A percentile compares a stretch with the other conserved stretches of the same genome.
phyloP scores from a whole-genome alignment of 2,329 filamentous ascomycete species.

The Geoglossum cookeanum region DNA sequence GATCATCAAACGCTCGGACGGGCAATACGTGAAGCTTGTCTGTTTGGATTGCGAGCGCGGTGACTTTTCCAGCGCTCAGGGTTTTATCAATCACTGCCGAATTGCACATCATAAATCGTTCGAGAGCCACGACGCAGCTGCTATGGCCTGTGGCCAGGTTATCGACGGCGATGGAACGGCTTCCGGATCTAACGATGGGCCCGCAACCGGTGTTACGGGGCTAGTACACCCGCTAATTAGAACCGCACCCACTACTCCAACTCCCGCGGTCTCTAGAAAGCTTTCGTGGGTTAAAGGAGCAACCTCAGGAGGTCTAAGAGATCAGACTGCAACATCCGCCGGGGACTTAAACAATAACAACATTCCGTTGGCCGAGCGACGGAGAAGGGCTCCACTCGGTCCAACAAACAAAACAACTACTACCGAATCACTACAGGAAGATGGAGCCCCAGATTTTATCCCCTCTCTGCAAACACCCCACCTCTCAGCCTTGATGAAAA shows the following conservation, averaged over 20 bases:
- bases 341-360: background rate
- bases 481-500: slow-evolving; percentile 45
- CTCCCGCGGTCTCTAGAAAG: slow-evolving; percentile 8
- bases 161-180: slow-evolving; percentile 48
- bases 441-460: slow-evolving; percentile 23
- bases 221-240: slow-evolving; percentile 44
- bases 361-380: background rate
- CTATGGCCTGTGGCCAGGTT: slow-evolving; percentile 66
- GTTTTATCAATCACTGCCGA: slow-evolving; percentile 98
- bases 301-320: slow-evolving; percentile 7
- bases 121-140: slow-evolving; percentile 90
- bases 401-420: background rate
- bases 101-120: slow-evolving; percentile 88
- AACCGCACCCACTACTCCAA: slow-evolving; percentile 32
- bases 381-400: background rate
- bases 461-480: slow-evolving; percentile 42
- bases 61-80: slow-evolving; percentile 90
- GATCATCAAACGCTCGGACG: slow-evolving; percentile 69
- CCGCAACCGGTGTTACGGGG: slow-evolving; percentile 22
- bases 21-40: slow-evolving; percentile 71
- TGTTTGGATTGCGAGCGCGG: slow-evolving; percentile 76
- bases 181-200: slow-evolving; percentile 20
- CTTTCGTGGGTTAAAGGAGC: slow-evolving; percentile 9
- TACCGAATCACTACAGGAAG: background rate
- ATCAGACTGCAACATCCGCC: slow-evolving; percentile 5